Conservation (phyloP, 1,284 basidiomycete species). For the Irpex sp. region DNA sequence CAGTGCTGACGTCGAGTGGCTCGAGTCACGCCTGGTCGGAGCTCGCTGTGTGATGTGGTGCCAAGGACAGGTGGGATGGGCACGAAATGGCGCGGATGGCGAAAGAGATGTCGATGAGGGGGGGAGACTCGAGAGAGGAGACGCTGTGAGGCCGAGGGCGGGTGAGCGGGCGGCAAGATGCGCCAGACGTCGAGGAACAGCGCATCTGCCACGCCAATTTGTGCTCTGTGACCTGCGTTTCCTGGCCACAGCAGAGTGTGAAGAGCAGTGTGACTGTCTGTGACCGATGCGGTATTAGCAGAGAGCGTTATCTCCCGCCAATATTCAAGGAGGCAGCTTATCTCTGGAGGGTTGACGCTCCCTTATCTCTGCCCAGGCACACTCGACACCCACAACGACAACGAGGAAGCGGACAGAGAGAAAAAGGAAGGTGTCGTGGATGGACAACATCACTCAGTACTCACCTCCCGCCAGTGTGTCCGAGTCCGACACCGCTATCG, state of each 20-base stretch:
- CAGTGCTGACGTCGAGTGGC: background rate
- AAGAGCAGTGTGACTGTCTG: background rate
- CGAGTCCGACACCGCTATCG: slow-evolving; percentile 7
- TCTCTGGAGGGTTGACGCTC: slow-evolving; percentile 4
- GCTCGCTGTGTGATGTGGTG: background rate
- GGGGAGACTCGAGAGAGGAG: background rate
- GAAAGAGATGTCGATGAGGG: background rate
- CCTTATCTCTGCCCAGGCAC: slow-evolving; percentile 6
- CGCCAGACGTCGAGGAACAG: background rate
- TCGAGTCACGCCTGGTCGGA: background rate
- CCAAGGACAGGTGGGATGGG: background rate
- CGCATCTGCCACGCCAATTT: background rate
- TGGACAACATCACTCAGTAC: background rate
- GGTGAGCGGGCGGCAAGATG: background rate
- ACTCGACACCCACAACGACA: background rate
- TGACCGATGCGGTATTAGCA: background rate
- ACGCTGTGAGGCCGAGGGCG: background rate
- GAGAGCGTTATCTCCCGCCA: background rate
- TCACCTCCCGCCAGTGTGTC: slow-evolving; percentile 5
- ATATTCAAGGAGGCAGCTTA: background rate
- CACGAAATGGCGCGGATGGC: background rate
- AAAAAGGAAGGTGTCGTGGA: background rate
- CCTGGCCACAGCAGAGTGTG: too few species aligned
- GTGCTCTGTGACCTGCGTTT: too few species aligned
- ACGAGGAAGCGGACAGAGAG: background rate